Conservation (phyloP, 345 rosid species). For the Eucalyptus pauciflora region DNA sequence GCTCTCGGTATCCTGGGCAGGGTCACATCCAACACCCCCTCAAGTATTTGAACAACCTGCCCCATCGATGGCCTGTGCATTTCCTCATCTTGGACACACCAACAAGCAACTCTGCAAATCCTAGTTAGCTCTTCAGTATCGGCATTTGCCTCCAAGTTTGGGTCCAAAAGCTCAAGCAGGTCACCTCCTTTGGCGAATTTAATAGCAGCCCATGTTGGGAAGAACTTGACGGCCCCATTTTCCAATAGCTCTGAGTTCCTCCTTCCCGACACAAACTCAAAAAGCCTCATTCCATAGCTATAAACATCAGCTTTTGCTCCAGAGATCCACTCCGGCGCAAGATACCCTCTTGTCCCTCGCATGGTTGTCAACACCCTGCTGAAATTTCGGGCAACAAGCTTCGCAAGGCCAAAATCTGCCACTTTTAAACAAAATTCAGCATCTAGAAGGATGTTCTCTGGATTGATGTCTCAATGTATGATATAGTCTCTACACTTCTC, state of each 20-base stretch:
- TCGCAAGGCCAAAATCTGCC: too few species aligned
- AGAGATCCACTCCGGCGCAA: too few species aligned
- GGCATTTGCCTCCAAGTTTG: conserved; percentile 19
- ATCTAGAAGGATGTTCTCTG: too few species aligned
- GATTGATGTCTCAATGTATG: conserved; percentile 6
- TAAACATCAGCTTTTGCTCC: conserved; percentile 24
- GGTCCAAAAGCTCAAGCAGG: conserved; percentile 33
- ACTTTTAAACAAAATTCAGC: too few species aligned
- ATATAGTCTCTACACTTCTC: conserved; percentile 42
- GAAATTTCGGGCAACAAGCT: conserved; percentile 49
- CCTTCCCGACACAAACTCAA: conserved; percentile 62
- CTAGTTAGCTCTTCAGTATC: conserved; percentile 39
- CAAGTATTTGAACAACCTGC: too few species aligned
- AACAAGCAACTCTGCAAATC: conserved; percentile 26
- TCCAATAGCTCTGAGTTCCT: conserved; percentile 51
- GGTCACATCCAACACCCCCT: too few species aligned
- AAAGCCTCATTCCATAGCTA: conserved; percentile 82
- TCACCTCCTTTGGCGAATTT: conserved; percentile 28
- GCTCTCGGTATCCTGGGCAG: too few species aligned
- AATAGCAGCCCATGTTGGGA: conserved; percentile 48
- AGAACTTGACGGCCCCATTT: conserved; percentile 30
- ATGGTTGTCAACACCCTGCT: conserved; percentile 78
- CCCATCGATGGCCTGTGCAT: too few species aligned
- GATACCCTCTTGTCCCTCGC: conserved; percentile 50
- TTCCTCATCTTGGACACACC: too few species aligned